Evolutionary conservation across 2,329 filamentous ascomycete genomes (phyloP).

Genomic region (Aureobasidium zeae): DNA sequence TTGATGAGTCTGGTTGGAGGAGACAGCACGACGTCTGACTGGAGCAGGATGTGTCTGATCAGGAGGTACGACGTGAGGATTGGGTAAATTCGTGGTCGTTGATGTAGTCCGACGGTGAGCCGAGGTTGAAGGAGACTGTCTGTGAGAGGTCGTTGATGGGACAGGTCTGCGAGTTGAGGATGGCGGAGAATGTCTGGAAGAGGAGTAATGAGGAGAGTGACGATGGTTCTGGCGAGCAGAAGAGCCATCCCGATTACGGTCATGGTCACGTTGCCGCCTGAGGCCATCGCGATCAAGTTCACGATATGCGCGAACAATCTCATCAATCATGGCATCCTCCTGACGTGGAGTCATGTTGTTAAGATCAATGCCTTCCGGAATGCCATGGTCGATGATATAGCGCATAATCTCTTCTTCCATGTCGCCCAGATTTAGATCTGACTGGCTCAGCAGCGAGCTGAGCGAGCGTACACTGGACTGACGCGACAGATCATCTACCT

Average conservation of each 20-base stretch:
- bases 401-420: constrained; percentile 82
- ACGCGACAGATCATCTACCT: constrained; percentile 38
- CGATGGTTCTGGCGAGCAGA: constrained; percentile 2
- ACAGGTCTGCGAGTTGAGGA: not conserved
- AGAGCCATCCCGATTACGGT: not conserved
- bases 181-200: not conserved
- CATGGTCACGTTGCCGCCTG: constrained; percentile 41
- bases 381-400: constrained; percentile 78
- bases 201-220: constrained; percentile 2
- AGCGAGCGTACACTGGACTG: constrained; percentile 81
- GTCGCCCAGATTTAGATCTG: constrained; percentile 67
- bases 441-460: constrained; percentile 72
- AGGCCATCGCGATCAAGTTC: constrained; percentile 43
- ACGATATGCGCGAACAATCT: constrained; percentile 81
- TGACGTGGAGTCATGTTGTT: constrained; percentile 75
- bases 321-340: constrained; percentile 82
- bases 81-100: not conserved
- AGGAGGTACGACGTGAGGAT: not conserved
- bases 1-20: not conserved
- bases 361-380: constrained; percentile 79
- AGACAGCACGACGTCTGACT: constrained; percentile 6
- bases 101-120: not conserved
- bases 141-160: not conserved
- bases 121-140: not conserved
- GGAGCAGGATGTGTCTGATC: not conserved